A percentile compares a stretch with the other conserved stretches of the same genome.
Conservation (phyloP, 805 yeast genomes). For the Danielozyma ontarioensis region DNA sequence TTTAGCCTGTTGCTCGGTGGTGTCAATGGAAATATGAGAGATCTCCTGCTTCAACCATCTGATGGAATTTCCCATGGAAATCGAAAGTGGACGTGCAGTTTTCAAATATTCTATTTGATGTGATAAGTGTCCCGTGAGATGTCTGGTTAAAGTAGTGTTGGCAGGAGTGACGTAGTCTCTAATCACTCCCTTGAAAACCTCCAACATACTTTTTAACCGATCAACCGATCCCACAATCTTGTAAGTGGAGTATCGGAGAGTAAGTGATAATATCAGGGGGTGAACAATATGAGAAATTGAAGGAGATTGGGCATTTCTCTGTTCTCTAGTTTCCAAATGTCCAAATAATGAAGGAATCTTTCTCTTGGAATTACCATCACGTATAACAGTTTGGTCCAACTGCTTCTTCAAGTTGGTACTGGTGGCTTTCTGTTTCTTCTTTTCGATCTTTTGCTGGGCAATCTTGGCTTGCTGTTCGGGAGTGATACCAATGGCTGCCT, state of each 20-base stretch:
- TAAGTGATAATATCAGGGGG: constrained; percentile 74
- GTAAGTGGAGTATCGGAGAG: constrained; percentile 77
- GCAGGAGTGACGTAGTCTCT: constrained; percentile 78
- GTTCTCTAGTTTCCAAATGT: constrained; percentile 76
- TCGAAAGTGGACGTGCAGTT: constrained; percentile 84
- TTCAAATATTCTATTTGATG: constrained; percentile 91
- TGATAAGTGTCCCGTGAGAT: constrained; percentile 79
- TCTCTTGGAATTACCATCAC: constrained; percentile 29
- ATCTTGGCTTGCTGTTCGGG: constrained; percentile 39
- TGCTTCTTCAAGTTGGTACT: constrained; percentile 51
- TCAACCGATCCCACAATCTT: constrained; percentile 86
- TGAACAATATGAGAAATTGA: constrained; percentile 69
- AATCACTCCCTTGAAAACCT: constrained; percentile 77
- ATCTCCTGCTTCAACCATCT: constrained; percentile 96
- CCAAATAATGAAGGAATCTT: constrained; percentile 66
- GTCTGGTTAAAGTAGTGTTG: constrained; percentile 80
- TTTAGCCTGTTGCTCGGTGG: constrained; percentile 65
- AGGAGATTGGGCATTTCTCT: constrained; percentile 54
- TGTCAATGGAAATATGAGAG: constrained; percentile 71
- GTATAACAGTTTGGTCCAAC: constrained; percentile 45
- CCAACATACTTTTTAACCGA: constrained; percentile 79
- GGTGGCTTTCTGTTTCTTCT: constrained; percentile 39
- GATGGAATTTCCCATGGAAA: constrained; percentile 96
- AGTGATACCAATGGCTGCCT: constrained; percentile 58
- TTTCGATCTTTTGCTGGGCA: constrained; percentile 39